Evolutionary conservation across 2,329 filamentous ascomycete genomes (phyloP).

Genomic region (Claviceps fusiformis): DNA sequence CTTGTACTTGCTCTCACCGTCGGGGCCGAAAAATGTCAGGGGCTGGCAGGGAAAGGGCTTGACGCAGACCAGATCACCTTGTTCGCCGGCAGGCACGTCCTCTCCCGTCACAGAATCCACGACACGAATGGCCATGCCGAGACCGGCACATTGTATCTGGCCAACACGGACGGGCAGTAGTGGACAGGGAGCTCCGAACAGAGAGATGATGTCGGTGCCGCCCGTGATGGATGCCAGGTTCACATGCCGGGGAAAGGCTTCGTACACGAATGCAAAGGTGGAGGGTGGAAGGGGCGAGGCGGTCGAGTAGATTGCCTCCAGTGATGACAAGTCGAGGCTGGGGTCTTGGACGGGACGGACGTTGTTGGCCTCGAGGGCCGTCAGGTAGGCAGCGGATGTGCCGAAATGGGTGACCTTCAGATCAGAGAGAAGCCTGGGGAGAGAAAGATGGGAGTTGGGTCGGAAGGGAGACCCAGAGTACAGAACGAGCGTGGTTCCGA

Average conservation of each 20-base stretch:
- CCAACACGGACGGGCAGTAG: conserved; percentile 58
- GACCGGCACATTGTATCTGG: conserved; percentile 63
- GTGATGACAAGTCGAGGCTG: conserved; percentile 42
- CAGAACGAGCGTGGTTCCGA: conserved; percentile 69
- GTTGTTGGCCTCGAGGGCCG: conserved; percentile 69
- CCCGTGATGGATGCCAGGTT: conserved; percentile 91
- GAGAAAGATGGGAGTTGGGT: conserved; percentile 63
- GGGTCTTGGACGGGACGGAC: conserved; percentile 42
- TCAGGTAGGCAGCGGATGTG: conserved; percentile 87
- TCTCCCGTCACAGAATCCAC: conserved; percentile 45
- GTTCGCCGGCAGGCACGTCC: conserved; percentile 44
- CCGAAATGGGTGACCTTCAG: conserved; percentile 84
- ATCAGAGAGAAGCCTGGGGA: conserved; percentile 70
- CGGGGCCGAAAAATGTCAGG: conserved; percentile 68
- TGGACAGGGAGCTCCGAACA: conserved; percentile 78
- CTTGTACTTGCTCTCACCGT: conserved; percentile 56
- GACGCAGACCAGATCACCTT: conserved; percentile 80
- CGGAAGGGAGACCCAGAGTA: conserved; percentile 90
- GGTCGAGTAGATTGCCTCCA: conserved; percentile 86
- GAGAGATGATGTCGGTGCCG: conserved; percentile 89
- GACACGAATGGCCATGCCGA: conserved; percentile 63
- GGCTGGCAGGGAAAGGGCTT: conserved; percentile 84
- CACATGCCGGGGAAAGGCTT: conserved; percentile 63
- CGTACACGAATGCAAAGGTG: conserved; percentile 83
- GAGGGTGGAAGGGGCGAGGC: conserved; percentile 85